These are phyloP conservation scores for Pseudozyma pruni DNA, from an alignment of 1,284 basidiomycete species.

Conservation along the genomic window DNA sequence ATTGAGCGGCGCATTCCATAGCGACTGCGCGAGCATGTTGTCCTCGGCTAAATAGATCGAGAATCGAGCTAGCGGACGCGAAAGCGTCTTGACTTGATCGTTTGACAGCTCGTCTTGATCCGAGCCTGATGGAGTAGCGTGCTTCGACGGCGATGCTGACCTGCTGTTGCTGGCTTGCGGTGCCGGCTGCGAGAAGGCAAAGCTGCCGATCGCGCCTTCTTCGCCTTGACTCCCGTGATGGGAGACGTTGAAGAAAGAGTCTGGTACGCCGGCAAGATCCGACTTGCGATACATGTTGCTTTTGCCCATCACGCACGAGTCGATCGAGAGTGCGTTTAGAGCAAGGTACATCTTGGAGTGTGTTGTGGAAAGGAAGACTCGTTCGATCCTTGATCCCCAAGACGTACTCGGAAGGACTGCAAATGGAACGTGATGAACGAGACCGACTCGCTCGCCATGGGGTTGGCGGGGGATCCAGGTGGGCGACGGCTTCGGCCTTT, in stretches of 20 bases:
- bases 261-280: constrained; percentile 76
- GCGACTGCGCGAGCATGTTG: constrained; percentile 66
- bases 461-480: constrained; percentile 42
- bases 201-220: constrained; percentile 56
- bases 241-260: constrained; percentile 60
- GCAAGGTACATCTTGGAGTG: constrained; percentile 99
- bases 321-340: constrained; percentile 84
- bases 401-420: constrained; percentile 75
- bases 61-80: constrained; percentile 63
- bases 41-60: constrained; percentile 67
- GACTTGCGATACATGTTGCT: constrained; percentile 92
- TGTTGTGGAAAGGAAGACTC: constrained; percentile 93
- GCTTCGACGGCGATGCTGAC: constrained; percentile 6
- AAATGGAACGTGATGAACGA: constrained; percentile 96
- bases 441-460: constrained; percentile 72
- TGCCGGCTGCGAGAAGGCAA: constrained; percentile 48
- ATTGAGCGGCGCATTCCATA: constrained; percentile 57
- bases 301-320: constrained; percentile 97
- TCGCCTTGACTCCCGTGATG: constrained; percentile 48
- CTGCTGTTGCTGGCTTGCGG: constrained; percentile 1
- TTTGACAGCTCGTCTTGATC: constrained; percentile 11
- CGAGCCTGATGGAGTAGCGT: background rate
- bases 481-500: constrained; percentile 56
- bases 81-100: constrained; percentile 28
- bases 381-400: constrained; percentile 83